Percentiles rank a stretch among this genome's conserved stretches.
These are phyloP conservation scores for Cyberlindnera bimundalis DNA, from an alignment of 805 yeast genomes.

Conservation along the genomic window DNA sequence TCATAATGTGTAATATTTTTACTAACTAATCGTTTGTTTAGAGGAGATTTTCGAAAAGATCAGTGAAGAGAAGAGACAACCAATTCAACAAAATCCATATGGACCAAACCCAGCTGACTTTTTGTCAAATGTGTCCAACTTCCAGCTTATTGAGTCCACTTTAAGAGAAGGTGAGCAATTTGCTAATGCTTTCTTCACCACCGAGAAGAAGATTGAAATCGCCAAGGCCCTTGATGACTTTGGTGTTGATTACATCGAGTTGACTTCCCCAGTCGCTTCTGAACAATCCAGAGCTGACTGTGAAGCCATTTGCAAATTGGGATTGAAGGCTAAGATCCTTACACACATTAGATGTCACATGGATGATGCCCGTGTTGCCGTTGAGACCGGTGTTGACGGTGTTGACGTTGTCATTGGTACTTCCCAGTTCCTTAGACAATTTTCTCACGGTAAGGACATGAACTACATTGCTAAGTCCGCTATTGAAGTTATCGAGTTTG, in stretches of 20 bases:
- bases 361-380: slow-evolving; percentile 98
- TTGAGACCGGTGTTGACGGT: slow-evolving; percentile 98
- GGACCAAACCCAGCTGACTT: slow-evolving; percentile 95
- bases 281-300: slow-evolving; percentile 92
- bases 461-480: slow-evolving; percentile 94
- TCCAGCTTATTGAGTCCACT: slow-evolving; percentile 92
- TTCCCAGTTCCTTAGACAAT: slow-evolving; percentile 89
- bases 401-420: slow-evolving; percentile 98
- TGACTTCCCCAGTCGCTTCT: slow-evolving; percentile 96
- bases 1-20: too few relatives aligned
- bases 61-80: slow-evolving; percentile 39
- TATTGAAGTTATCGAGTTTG: slow-evolving; percentile 94
- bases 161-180: slow-evolving; percentile 98
- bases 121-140: slow-evolving; percentile 81
- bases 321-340: slow-evolving; percentile 90
- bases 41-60: slow-evolving; percentile 39
- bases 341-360: slow-evolving; percentile 98
- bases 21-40: too few relatives aligned
- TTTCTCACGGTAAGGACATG: slow-evolving; percentile 98
- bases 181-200: slow-evolving; percentile 92
- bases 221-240: slow-evolving; percentile 97
- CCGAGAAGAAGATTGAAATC: slow-evolving; percentile 93
- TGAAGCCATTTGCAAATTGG: slow-evolving; percentile 97
- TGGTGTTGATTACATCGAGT: slow-evolving; percentile 96
- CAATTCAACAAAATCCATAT: slow-evolving; percentile 63